Conservation (phyloP, 2,329 filamentous ascomycete genomes). For the Lachnellula arida region DNA sequence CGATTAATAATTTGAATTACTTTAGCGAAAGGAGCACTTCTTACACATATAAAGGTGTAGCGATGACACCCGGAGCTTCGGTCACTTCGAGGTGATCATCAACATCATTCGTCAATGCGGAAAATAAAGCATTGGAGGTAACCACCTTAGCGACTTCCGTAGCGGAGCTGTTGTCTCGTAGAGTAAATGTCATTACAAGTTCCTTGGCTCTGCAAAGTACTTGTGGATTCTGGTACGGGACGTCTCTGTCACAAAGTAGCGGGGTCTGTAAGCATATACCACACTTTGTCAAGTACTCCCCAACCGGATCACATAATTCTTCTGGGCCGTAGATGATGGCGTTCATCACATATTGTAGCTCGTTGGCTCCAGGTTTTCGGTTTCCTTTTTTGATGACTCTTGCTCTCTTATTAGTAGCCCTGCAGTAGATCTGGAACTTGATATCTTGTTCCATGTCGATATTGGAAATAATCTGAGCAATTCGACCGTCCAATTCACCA, state of each 20-base stretch:
- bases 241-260: slow-evolving; percentile 5
- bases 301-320: slow-evolving; percentile 3
- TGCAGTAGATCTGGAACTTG: slow-evolving; percentile 2
- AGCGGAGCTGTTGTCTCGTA: not conserved
- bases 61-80: slow-evolving; percentile 5
- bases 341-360: slow-evolving; percentile 8
- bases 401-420: slow-evolving; percentile 1
- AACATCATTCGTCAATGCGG: not conserved
- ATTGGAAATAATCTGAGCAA: not conserved
- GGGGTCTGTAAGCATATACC: slow-evolving; percentile 10
- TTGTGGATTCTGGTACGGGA: slow-evolving; percentile 10
- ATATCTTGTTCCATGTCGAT: not conserved
- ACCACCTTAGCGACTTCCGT: not conserved
- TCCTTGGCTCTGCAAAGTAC: slow-evolving; percentile 1
- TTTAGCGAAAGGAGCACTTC: not conserved
- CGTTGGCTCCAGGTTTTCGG: slow-evolving; percentile 2
- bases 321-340: slow-evolving; percentile 9
- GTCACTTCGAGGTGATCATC: slow-evolving; percentile 6
- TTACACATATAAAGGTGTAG: slow-evolving; percentile 7
- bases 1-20: not conserved
- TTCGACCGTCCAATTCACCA: slow-evolving; percentile 1
- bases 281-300: slow-evolving; percentile 6
- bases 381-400: not conserved
- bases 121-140: not conserved
- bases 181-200: slow-evolving; percentile 3